Percentiles rank a stretch among this genome's conserved stretches.
Evolutionary conservation across 306 rosid genomes (phyloP).

Genomic region (Gynostemma pentaphyllum): DNA sequence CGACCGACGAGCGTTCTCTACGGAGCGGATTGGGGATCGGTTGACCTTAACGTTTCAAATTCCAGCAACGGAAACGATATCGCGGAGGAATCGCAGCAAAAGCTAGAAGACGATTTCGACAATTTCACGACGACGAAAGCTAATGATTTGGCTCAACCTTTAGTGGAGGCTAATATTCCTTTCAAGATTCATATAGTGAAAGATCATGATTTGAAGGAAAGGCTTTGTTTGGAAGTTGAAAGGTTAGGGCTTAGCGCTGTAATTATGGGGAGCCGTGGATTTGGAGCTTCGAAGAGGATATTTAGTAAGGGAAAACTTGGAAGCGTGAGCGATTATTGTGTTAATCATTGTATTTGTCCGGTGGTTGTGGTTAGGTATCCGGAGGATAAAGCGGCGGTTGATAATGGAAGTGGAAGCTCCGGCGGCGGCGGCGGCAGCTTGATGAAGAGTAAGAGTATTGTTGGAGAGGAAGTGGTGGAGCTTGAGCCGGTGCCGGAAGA

Average conservation of each 20-base stretch:
- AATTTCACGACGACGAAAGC: slow-evolving; percentile 57
- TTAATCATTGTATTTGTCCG: slow-evolving; percentile 80
- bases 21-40: slow-evolving; percentile 94
- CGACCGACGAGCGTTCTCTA: slow-evolving; percentile 71
- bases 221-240: slow-evolving; percentile 92
- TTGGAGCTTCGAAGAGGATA: slow-evolving; percentile 57
- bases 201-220: slow-evolving; percentile 89
- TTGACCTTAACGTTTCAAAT: neutral
- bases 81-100: slow-evolving; percentile 33
- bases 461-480: slow-evolving; percentile 31
- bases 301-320: slow-evolving; percentile 53
- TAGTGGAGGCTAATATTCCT: slow-evolving; percentile 59
- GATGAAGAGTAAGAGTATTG: slow-evolving; percentile 19
- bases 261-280: slow-evolving; percentile 90
- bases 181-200: slow-evolving; percentile 79
- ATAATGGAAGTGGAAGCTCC: slow-evolving; percentile 1
- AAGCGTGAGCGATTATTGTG: slow-evolving; percentile 81
- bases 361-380: slow-evolving; percentile 76
- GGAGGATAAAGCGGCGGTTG: slow-evolving; percentile 27
- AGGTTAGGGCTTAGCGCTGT: slow-evolving; percentile 78
- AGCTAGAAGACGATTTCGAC: slow-evolving; percentile 64
- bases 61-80: neutral
- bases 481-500: slow-evolving; percentile 84
- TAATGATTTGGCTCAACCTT: slow-evolving; percentile 47
- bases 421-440: neutral